These are phyloP conservation scores for Lasiosphaeris hirsuta DNA, from an alignment of 495 filamentous ascomycete species.

Conservation along the genomic window DNA sequence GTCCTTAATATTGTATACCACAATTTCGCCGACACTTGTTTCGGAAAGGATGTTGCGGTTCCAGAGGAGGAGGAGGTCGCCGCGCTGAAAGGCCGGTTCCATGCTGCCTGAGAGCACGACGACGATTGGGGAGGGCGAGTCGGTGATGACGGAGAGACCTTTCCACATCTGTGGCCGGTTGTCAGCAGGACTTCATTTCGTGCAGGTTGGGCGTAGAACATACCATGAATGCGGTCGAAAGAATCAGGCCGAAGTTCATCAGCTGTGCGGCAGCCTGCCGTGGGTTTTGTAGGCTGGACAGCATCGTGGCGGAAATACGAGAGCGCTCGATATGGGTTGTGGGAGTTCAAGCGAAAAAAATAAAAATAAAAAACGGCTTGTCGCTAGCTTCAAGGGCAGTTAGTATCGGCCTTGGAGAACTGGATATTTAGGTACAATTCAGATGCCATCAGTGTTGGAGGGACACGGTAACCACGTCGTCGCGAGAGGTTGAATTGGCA, in stretches of 20 bases:
- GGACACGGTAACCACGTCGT: slow-evolving; percentile 21
- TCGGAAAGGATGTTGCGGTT: slow-evolving; percentile 70
- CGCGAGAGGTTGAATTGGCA: slow-evolving; percentile 22
- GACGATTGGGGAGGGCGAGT: slow-evolving; percentile 90
- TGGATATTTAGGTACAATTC: background rate
- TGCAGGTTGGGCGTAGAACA: slow-evolving; percentile 8
- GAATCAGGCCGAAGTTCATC: slow-evolving; percentile 92
- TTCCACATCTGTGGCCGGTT: slow-evolving; percentile 69
- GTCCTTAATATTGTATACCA: slow-evolving; percentile 89
- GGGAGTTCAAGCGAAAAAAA: background rate
- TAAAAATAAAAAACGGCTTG: too few species aligned
- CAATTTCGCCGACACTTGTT: slow-evolving; percentile 78
- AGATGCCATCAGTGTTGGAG: background rate
- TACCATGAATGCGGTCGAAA: slow-evolving; percentile 91
- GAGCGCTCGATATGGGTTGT: background rate
- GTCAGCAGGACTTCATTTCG: background rate
- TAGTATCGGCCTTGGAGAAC: background rate
- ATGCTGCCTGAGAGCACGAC: slow-evolving; percentile 93
- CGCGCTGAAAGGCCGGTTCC: slow-evolving; percentile 96
- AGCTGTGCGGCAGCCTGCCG: slow-evolving; percentile 84
- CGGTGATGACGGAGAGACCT: slow-evolving; percentile 77
- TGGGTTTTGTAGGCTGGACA: slow-evolving; percentile 69
- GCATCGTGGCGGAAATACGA: slow-evolving; percentile 50
- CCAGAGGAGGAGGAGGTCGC: slow-evolving; percentile 92
- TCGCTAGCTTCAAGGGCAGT: background rate